Evolutionary conservation across 2,329 filamentous ascomycete genomes (phyloP).

Genomic region (Teratosphaeriaceae sp.): DNA sequence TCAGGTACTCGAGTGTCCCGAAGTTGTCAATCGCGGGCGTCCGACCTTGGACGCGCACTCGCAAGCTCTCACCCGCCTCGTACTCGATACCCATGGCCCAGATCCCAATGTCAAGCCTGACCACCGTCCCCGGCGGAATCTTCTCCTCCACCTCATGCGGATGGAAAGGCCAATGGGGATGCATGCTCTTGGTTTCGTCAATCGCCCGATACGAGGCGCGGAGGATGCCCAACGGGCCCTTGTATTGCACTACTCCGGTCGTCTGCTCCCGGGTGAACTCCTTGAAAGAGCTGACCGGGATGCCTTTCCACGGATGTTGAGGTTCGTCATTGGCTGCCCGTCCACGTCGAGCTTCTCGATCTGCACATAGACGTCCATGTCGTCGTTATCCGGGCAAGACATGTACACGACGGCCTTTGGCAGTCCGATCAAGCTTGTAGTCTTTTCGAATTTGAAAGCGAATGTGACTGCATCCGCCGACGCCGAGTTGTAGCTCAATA

Average conservation of each 20-base stretch:
- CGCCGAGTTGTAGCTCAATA: slow-evolving; percentile 4
- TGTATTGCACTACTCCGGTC: slow-evolving; percentile 11
- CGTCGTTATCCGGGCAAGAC: slow-evolving; percentile 21
- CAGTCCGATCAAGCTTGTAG: slow-evolving; percentile 38
- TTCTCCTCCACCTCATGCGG: slow-evolving; percentile 29
- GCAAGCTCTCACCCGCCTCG: background rate
- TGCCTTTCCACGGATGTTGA: slow-evolving; percentile 12
- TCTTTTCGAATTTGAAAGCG: slow-evolving; percentile 34
- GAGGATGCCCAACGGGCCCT: slow-evolving; percentile 12
- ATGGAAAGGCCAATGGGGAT: slow-evolving; percentile 12
- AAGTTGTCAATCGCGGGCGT: no score
- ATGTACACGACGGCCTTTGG: slow-evolving; percentile 43
- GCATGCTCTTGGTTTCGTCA: slow-evolving; percentile 4
- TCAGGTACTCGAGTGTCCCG: no score
- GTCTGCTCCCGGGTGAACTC: slow-evolving; percentile 32
- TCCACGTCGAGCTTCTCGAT: slow-evolving; percentile 14
- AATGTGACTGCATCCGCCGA: slow-evolving; percentile 23
- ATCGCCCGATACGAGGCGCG: slow-evolving; percentile 14
- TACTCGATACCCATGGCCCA: slow-evolving; percentile 36
- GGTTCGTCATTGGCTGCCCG: slow-evolving; percentile 12
- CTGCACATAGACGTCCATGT: slow-evolving; percentile 16
- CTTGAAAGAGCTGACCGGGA: slow-evolving; percentile 32
- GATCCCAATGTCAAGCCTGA: slow-evolving; percentile 43
- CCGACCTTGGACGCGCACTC: no score
- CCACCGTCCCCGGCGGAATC: slow-evolving; percentile 35